A percentile compares a stretch with the other conserved stretches of the same genome.
phyloP scores from a whole-genome alignment of 2,329 filamentous ascomycete species.

The Penicillium rolfsii region DNA sequence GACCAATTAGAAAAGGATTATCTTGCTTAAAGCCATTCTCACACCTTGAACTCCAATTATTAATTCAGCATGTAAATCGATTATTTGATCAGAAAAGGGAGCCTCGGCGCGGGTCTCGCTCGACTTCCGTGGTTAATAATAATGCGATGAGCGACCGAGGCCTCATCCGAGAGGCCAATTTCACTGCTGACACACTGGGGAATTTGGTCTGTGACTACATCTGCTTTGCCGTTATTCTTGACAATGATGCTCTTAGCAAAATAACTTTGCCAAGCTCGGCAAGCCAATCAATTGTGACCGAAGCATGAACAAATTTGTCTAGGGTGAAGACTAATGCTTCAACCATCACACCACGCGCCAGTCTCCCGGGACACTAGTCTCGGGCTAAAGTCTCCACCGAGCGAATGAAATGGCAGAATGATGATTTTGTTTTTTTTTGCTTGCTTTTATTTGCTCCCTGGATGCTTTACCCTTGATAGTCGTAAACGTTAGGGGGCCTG shows the following conservation, averaged over 20 bases:
- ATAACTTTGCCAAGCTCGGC: neutral
- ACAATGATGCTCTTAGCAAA: neutral
- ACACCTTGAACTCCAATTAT: too few relatives aligned
- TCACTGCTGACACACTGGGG: neutral
- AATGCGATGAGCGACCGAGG: neutral
- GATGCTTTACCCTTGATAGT: neutral
- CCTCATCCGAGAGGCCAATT: neutral
- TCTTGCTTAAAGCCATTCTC: neutral
- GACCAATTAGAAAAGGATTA: neutral
- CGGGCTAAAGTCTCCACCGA: constrained; percentile 6
- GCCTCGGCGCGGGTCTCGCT: neutral
- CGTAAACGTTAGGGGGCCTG: constrained; percentile 5
- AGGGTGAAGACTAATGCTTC: constrained; percentile 17
- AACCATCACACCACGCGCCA: constrained; percentile 21
- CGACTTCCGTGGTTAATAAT: neutral
- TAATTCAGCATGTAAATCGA: neutral
- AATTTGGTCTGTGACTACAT: neutral
- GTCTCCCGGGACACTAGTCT: constrained; percentile 17
- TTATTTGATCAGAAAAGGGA: neutral
- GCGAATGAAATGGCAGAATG: neutral
- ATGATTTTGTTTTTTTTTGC: neutral
- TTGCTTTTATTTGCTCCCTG: neutral
- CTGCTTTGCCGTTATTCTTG: neutral
- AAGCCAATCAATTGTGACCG: constrained; percentile 9
- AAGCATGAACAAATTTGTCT: constrained; percentile 14